Percentiles rank a stretch among this genome's conserved stretches.
phyloP scores from a whole-genome alignment of 1,139 yeast species.

The Kodamaea sp. region DNA sequence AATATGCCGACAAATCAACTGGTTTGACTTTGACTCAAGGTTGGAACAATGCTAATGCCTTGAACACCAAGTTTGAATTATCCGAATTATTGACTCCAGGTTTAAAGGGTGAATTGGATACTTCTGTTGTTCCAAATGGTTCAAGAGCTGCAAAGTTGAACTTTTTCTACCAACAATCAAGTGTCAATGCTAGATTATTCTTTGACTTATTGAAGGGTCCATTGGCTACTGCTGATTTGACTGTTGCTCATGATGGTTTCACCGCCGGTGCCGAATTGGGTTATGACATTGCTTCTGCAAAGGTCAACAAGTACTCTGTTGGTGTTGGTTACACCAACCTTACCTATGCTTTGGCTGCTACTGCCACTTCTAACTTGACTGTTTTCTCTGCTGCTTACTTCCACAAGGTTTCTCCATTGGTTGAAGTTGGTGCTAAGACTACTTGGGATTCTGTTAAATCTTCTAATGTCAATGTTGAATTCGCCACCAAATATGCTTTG shows the following conservation, averaged over 20 bases:
- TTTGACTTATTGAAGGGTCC: conserved; percentile 96
- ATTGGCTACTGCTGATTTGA: conserved; percentile 88
- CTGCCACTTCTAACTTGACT: conserved; percentile 86
- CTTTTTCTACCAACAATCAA: conserved; percentile 88
- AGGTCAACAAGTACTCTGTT: conserved; percentile 90
- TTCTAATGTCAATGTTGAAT: conserved; percentile 75
- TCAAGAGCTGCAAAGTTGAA: conserved; percentile 88
- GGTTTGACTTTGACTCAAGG: conserved; percentile 96
- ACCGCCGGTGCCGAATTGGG: conserved; percentile 97
- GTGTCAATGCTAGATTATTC: conserved; percentile 91
- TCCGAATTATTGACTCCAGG: conserved; percentile 93
- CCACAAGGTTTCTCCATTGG: conserved; percentile 88
- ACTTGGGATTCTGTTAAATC: conserved; percentile 84
- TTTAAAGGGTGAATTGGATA: conserved; percentile 86
- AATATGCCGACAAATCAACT: conserved; percentile 88
- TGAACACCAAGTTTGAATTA: conserved; percentile 91
- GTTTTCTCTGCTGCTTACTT: conserved; percentile 94
- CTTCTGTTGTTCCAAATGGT: conserved; percentile 84
- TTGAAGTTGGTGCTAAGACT: conserved; percentile 98
- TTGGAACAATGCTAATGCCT: conserved; percentile 92
- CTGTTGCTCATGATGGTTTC: conserved; percentile 94
- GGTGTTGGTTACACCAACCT: conserved; percentile 93
- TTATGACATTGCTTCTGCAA: conserved; percentile 90
- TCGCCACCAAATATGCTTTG: conserved; percentile 91
- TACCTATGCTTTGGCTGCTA: conserved; percentile 80